Percentiles rank a stretch among this genome's conserved stretches.
These are phyloP conservation scores for Fusarium liriodendri DNA, from an alignment of 2,329 filamentous ascomycete species.

Conservation along the genomic window DNA sequence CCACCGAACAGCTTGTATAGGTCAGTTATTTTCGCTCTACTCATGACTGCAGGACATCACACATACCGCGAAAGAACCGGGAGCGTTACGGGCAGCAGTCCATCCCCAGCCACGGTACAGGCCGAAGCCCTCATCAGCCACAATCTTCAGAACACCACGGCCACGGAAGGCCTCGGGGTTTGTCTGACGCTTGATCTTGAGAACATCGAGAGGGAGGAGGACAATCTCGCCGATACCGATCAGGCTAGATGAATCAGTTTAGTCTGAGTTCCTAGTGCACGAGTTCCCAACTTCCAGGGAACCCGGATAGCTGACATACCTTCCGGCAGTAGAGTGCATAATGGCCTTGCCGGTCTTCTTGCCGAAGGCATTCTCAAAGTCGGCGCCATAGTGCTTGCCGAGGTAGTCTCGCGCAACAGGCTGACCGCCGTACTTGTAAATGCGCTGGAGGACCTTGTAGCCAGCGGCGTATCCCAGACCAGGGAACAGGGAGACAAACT, in stretches of 20 bases:
- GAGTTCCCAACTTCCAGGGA: background rate
- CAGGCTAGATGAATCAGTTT: slow-evolving; percentile 65
- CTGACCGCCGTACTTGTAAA: slow-evolving; percentile 99
- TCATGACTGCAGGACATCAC: background rate
- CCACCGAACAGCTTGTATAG: slow-evolving; percentile 87
- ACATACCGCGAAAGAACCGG: slow-evolving; percentile 92
- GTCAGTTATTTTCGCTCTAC: slow-evolving; percentile 29
- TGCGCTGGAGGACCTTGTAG: slow-evolving; percentile 96
- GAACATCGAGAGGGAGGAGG: slow-evolving; percentile 91
- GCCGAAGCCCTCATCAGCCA: slow-evolving; percentile 93
- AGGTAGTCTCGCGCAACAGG: slow-evolving; percentile 94
- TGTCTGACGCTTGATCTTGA: slow-evolving; percentile 99
- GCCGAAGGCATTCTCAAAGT: slow-evolving; percentile 91
- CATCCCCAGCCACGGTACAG: slow-evolving; percentile 97
- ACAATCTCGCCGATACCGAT: slow-evolving; percentile 98
- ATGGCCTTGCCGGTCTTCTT: slow-evolving; percentile 98
- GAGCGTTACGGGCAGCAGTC: slow-evolving; percentile 97
- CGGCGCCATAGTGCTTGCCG: slow-evolving; percentile 78
- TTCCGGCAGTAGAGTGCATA: slow-evolving; percentile 96
- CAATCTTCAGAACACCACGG: slow-evolving; percentile 88
- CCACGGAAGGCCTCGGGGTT: slow-evolving; percentile 98
- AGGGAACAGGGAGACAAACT: slow-evolving; percentile 96
- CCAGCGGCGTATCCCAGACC: slow-evolving; percentile 97
- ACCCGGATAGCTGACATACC: slow-evolving; percentile 58
- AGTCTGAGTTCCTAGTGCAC: slow-evolving; percentile 14